Evolutionary conservation across 331 rosid genomes (phyloP).

Genomic region (Dryas integrifolia): DNA sequence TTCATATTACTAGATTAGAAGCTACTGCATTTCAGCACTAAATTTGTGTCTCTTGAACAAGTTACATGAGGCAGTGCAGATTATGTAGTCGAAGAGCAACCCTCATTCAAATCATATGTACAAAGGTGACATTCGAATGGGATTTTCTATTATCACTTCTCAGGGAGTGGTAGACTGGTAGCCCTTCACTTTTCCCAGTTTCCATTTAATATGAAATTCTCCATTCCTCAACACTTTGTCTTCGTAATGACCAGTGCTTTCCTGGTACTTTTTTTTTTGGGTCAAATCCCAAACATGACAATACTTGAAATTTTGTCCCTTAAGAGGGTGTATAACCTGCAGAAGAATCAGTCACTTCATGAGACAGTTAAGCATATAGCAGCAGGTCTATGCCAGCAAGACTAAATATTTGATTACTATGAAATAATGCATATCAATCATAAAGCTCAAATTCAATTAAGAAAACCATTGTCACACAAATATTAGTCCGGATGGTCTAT

Average conservation of each 20-base stretch:
- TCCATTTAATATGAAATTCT: not conserved
- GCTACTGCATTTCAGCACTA: not conserved
- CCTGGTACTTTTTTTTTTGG: not conserved
- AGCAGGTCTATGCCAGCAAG: not conserved
- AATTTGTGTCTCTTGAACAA: not conserved
- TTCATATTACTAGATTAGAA: not conserved
- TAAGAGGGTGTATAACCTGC: not conserved
- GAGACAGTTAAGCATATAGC: not conserved
- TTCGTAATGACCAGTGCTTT: not conserved
- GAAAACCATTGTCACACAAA: not conserved
- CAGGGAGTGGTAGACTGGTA: not conserved
- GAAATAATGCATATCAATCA: conserved; percentile 1
- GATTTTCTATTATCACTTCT: not conserved
- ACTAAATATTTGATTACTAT: conserved; percentile 1
- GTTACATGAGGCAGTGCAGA: not conserved
- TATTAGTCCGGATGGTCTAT: not conserved
- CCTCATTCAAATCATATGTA: conserved; percentile 3
- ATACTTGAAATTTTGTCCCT: not conserved
- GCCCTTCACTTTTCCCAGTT: not conserved
- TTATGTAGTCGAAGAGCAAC: not conserved
- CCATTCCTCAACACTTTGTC: not conserved
- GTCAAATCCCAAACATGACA: not conserved
- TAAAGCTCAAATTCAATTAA: not conserved
- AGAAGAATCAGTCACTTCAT: not conserved
- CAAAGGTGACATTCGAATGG: not conserved